A percentile compares a stretch with the other conserved stretches of the same genome.
Conservation (phyloP, 192 early-diverging fungal genomes). For the Piromyces finnis region DNA sequence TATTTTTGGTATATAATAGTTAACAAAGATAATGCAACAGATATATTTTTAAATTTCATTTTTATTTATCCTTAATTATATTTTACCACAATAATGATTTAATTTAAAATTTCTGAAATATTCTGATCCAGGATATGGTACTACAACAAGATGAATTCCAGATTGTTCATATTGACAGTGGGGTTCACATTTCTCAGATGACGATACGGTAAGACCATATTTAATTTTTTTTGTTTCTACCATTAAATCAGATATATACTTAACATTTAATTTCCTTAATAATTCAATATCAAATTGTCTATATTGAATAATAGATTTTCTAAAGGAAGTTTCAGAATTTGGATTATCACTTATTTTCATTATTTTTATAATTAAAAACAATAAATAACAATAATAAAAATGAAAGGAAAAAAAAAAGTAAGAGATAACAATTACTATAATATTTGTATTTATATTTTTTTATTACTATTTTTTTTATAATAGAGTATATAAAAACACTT, state of each 20-base stretch:
- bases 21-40: no score
- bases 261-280: neutral
- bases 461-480: no score
- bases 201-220: neutral
- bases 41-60: no score
- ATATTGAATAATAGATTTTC: neutral
- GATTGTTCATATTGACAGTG: neutral
- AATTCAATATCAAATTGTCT: neutral
- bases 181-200: neutral
- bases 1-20: no score
- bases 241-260: neutral
- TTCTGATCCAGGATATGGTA: neutral
- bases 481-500: no score
- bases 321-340: neutral
- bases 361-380: no score
- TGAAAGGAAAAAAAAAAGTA: no score
- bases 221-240: neutral
- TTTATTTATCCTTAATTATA: no score
- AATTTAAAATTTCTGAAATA: neutral
- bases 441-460: no score
- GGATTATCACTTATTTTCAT: neutral
- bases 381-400: no score
- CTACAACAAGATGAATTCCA: neutral
- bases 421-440: no score
- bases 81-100: neutral